phyloP scores from a whole-genome alignment of 768 basidiomycete genomes.

The Clitopilus passeckerianus region DNA sequence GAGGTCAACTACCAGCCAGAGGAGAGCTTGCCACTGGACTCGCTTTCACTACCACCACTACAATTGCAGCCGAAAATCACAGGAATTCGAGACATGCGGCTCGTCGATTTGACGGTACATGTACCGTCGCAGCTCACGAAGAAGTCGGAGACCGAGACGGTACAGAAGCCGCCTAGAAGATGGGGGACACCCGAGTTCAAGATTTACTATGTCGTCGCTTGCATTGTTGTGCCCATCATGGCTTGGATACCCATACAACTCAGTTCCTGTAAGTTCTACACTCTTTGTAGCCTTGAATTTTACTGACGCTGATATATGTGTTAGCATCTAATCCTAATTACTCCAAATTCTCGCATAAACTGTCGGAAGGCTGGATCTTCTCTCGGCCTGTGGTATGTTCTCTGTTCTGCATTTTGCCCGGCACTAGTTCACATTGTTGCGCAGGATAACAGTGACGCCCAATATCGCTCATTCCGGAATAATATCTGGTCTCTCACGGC shows the following conservation, averaged over 20 bases:
- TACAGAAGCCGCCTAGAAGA: constrained; percentile 36
- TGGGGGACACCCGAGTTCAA: constrained; percentile 84
- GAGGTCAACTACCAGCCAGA: not conserved
- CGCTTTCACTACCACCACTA: not conserved
- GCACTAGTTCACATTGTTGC: not conserved
- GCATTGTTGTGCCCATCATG: constrained; percentile 67
- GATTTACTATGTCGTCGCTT: constrained; percentile 61
- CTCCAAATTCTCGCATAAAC: constrained; percentile 42
- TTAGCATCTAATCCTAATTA: constrained; percentile 78
- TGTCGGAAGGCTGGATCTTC: constrained; percentile 79
- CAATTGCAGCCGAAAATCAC: not conserved
- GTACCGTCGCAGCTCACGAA: constrained; percentile 39
- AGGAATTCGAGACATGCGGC: constrained; percentile 16
- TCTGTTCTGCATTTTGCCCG: not conserved
- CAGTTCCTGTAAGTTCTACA: constrained; percentile 60
- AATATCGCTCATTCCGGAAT: constrained; percentile 84
- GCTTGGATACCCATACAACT: constrained; percentile 67
- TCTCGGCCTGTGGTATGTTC: constrained; percentile 70
- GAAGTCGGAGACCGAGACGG: constrained; percentile 15
- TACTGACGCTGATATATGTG: not conserved
- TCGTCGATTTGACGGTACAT: constrained; percentile 47
- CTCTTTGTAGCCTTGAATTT: not conserved
- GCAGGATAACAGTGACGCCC: constrained; percentile 90
- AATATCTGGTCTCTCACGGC: constrained; percentile 64
- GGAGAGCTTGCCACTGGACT: not conserved